Base-by-base conservation (phyloP, 257 asterid genomes). In the Jacaranda copaia region DNA sequence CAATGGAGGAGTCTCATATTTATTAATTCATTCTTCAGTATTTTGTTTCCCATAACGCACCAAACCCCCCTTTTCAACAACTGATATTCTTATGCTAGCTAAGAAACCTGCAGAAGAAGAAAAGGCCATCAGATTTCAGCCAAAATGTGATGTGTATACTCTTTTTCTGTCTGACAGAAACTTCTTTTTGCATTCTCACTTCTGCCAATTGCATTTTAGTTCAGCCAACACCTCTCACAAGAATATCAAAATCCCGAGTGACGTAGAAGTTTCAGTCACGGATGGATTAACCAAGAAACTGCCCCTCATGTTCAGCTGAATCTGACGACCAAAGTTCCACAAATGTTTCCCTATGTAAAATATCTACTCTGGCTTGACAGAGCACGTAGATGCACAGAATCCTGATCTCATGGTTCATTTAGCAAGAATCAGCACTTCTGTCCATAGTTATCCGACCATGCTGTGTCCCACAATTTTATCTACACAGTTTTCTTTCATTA, bases 401-500 rank as follows among this genome's bases (percentile, higher is more conserved):
- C 68, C 51, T 18, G 43, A 46, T 56, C 40, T 56, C n/a, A 15
- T 51, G 46, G n/a, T 46, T 62, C 79, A 16, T 18, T 18, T 11
- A 61, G 72, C 61, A 63, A 32, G 56, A 19, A 72, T 5, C 12
- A 32, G 35, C 25, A 52, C 73, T 18, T 16, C 73, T 55, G 6
- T 16, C 12, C 11, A 20, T 39, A 45, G n/a, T 73, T 49, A 74
- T 49, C 77, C 72, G 40, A 80, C 52, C 68, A 80, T 39, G 78
- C 84, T 70, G 25, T 76, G 85, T 12, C 85, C 83, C 74, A 63
- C 78, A 20, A 15, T 78, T 74, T 82, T 78, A 75, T 62, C 76
- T 1, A 78, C 77, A 68, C 52, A 39, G 32, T 68, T 80, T 5
- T 25, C 67, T 65, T 80, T 80, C 84, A 80, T 74, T 32, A 80